Conservation (phyloP, 2,329 filamentous ascomycete species). For the Cryphonectria nitschkei region DNA sequence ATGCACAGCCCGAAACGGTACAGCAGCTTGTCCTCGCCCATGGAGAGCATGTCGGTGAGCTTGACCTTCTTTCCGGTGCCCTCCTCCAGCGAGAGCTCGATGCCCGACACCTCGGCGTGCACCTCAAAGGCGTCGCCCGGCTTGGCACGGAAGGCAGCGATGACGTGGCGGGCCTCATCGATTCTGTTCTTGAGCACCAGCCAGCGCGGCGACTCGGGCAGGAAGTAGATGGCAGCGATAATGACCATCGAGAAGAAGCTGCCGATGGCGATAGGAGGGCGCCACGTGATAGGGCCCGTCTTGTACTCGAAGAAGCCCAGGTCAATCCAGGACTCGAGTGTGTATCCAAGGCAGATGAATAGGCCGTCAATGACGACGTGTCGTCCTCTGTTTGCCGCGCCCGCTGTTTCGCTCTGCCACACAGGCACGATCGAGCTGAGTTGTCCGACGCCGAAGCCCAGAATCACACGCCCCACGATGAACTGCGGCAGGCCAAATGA, state of each 20-base stretch:
- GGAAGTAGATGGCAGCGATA: constrained; percentile 24
- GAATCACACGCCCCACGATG: constrained; percentile 54
- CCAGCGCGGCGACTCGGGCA: constrained; percentile 31
- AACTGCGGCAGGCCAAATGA: constrained; percentile 52
- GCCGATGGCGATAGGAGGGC: constrained; percentile 28
- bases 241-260: constrained; percentile 27
- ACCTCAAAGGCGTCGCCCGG: constrained; percentile 26
- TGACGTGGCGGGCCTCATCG: constrained; percentile 26
- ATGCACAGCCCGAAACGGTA: constrained; percentile 56
- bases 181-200: constrained; percentile 27
- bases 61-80: constrained; percentile 41
- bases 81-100: constrained; percentile 35
- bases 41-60: constrained; percentile 50
- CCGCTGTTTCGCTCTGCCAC: constrained; percentile 34
- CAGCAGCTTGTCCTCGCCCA: constrained; percentile 53
- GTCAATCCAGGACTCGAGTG: constrained; percentile 31
- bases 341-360: constrained; percentile 30
- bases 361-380: constrained; percentile 33
- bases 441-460: constrained; percentile 49
- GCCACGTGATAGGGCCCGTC: constrained; percentile 31
- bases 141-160: constrained; percentile 29
- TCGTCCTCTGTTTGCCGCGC: constrained; percentile 31
- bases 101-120: constrained; percentile 25
- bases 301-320: constrained; percentile 30
- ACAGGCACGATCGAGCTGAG: constrained; percentile 52